phyloP scores from a whole-genome alignment of 257 asterid species.

The Apocynum venetum region DNA sequence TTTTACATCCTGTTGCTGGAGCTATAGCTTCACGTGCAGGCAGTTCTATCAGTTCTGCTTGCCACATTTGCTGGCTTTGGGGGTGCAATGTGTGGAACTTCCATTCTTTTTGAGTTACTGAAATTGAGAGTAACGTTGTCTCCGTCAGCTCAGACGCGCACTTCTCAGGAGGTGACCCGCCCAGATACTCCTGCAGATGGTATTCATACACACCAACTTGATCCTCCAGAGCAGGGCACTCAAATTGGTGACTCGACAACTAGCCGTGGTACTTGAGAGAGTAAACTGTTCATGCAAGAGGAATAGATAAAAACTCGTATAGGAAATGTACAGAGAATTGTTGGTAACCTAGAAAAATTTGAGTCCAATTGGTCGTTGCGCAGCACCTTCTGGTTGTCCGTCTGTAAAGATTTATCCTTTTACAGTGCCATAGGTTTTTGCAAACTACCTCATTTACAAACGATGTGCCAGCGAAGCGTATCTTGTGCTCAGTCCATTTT shows the following conservation, averaged over 20 bases:
- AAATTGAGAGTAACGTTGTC: constrained; percentile 52
- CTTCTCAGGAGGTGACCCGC: constrained; percentile 25
- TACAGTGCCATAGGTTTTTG: not conserved
- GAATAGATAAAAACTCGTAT: not conserved
- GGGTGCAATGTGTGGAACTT: constrained; percentile 81
- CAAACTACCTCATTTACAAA: not conserved
- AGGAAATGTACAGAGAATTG: constrained; percentile 5
- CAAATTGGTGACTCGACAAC: constrained; percentile 27
- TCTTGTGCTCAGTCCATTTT: not conserved
- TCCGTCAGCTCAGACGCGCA: constrained; percentile 31
- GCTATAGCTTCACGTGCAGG: constrained; percentile 65
- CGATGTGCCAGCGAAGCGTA: not conserved
- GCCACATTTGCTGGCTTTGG: constrained; percentile 89
- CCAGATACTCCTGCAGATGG: constrained; percentile 37
- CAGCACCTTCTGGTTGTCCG: not conserved
- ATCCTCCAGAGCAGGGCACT: constrained; percentile 27
- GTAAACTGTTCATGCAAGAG: not conserved
- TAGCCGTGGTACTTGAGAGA: constrained; percentile 22
- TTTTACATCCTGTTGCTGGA: constrained; percentile 7
- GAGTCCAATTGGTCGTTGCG: not conserved
- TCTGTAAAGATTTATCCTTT: not conserved
- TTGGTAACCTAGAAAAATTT: not conserved
- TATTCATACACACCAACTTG: constrained; percentile 23
- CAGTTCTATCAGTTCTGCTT: constrained; percentile 65
- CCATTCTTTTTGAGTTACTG: constrained; percentile 49